Evolutionary conservation across 345 rosid genomes (phyloP).

Genomic region (Populus davidiana): DNA sequence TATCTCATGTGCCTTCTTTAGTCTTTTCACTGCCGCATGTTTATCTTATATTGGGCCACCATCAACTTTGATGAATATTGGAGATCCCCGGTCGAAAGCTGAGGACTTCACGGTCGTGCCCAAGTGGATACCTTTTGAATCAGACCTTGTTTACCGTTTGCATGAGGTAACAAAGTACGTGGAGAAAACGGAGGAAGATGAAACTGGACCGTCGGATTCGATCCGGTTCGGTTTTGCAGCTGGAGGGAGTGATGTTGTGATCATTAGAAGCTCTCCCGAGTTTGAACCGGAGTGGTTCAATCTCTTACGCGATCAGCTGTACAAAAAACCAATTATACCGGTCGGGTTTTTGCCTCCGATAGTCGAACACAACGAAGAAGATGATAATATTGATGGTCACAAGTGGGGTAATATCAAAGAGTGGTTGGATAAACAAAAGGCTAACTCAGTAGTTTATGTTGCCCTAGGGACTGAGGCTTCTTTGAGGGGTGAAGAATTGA

Average conservation of each 20-base stretch:
- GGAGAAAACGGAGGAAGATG: slow-evolving; percentile 41
- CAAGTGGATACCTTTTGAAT: slow-evolving; percentile 28
- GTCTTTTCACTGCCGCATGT: slow-evolving; percentile 21
- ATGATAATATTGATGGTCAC: not conserved
- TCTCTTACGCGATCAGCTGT: slow-evolving; percentile 25
- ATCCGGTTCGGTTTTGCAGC: slow-evolving; percentile 40
- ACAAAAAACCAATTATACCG: slow-evolving; percentile 39
- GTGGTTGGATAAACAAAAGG: slow-evolving; percentile 42
- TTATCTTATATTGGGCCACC: slow-evolving; percentile 18
- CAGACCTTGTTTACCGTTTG: slow-evolving; percentile 16
- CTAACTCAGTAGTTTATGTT: slow-evolving; percentile 44
- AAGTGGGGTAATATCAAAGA: slow-evolving; percentile 26
- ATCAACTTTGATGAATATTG: slow-evolving; percentile 4
- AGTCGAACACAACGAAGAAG: slow-evolving; percentile 15
- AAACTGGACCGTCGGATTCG: slow-evolving; percentile 35
- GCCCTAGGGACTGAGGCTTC: slow-evolving; percentile 46
- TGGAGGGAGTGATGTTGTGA: slow-evolving; percentile 33
- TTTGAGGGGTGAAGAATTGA: slow-evolving; percentile 29
- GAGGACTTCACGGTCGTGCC: slow-evolving; percentile 35
- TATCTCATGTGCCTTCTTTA: slow-evolving; percentile 23
- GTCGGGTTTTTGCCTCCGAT: slow-evolving; percentile 47
- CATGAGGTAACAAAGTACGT: slow-evolving; percentile 39
- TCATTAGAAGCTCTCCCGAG: slow-evolving; percentile 40
- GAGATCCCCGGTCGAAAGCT: slow-evolving; percentile 3
- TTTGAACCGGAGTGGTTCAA: slow-evolving; percentile 54